Conservation (phyloP, 352 stramenopile genomes). For the Thalassiosira allenii region DNA sequence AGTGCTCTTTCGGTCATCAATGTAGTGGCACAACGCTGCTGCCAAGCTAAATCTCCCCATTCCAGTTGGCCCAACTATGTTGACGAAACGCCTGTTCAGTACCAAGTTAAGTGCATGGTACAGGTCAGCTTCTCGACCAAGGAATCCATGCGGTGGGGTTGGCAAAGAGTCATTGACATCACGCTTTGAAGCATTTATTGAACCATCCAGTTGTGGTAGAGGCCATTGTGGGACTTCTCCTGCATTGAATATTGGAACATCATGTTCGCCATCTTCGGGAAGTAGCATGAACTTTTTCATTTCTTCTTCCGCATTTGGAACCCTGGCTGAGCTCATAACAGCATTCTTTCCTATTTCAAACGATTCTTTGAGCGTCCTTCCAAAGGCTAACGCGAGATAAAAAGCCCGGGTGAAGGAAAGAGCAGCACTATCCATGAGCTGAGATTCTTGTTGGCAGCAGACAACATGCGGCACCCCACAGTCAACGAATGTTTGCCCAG, state of each 20-base stretch:
- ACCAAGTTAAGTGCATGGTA: conserved; percentile 80
- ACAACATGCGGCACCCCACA: conserved; percentile 87
- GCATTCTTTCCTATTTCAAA: conserved; percentile 87
- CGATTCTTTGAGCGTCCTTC: conserved; percentile 83
- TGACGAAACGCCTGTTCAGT: conserved; percentile 75
- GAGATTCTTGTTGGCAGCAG: conserved; percentile 84
- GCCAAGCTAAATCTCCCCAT: conserved; percentile 81
- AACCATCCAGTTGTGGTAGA: conserved; percentile 34
- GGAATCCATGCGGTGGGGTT: conserved; percentile 81
- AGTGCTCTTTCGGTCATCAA: conserved; percentile 80
- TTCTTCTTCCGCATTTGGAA: conserved; percentile 77
- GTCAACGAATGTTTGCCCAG: conserved; percentile 85
- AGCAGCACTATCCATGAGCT: conserved; percentile 85
- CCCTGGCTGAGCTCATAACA: conserved; percentile 72
- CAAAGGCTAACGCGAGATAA: conserved; percentile 85
- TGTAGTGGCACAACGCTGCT: conserved; percentile 81
- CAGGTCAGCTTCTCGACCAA: conserved; percentile 86
- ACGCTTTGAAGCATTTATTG: conserved; percentile 59
- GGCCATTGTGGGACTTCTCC: conserved; percentile 72
- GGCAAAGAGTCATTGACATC: conserved; percentile 73
- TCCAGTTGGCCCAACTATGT: conserved; percentile 73
- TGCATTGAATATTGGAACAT: conserved; percentile 78
- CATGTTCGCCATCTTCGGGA: conserved; percentile 80
- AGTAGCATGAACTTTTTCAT: conserved; percentile 87
- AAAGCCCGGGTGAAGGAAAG: conserved; percentile 87